A percentile compares a stretch with the other conserved stretches of the same genome.
Conservation (phyloP, 2,329 filamentous ascomycete genomes). For the Neopestalotiopsis sp. region DNA sequence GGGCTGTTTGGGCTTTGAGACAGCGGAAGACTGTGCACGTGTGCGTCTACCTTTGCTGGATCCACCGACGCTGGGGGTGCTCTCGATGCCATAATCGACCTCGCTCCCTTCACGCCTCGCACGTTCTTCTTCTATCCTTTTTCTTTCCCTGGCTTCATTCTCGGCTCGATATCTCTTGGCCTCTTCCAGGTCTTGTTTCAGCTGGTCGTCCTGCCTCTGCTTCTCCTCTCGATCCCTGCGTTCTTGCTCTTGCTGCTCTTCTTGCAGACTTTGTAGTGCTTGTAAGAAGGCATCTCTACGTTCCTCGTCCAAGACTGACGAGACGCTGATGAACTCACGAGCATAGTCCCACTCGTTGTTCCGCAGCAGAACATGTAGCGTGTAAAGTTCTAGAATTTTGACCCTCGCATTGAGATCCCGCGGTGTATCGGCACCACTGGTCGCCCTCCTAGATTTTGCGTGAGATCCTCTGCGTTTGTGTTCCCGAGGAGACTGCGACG, state of each 20-base stretch:
- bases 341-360: constrained; percentile 98
- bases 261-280: constrained; percentile 81
- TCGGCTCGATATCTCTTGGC: constrained; percentile 60
- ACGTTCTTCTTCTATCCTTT: constrained; percentile 60
- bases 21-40: constrained; percentile 37
- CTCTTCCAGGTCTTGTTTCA: constrained; percentile 63
- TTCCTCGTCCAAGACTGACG: constrained; percentile 89
- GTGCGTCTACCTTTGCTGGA: constrained; percentile 38
- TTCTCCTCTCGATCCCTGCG: constrained; percentile 66
- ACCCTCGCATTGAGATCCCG: constrained; percentile 84
- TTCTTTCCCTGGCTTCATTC: constrained; percentile 62
- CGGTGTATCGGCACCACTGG: constrained; percentile 78
- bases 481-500: constrained; percentile 41
- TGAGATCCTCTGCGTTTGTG: constrained; percentile 43
- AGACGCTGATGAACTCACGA: constrained; percentile 85
- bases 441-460: constrained; percentile 46
- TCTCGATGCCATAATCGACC: constrained; percentile 73
- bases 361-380: constrained; percentile 88
- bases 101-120: constrained; percentile 59
- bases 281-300: constrained; percentile 86
- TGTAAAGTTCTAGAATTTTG: constrained; percentile 94
- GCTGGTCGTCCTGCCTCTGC: constrained; percentile 60
- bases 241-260: constrained; percentile 80
- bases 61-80: constrained; percentile 46
- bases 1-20: constrained; percentile 34